Evolutionary conservation across 1,139 yeast genomes (phyloP).

Genomic region (Meyerozyma guilliermondii): DNA sequence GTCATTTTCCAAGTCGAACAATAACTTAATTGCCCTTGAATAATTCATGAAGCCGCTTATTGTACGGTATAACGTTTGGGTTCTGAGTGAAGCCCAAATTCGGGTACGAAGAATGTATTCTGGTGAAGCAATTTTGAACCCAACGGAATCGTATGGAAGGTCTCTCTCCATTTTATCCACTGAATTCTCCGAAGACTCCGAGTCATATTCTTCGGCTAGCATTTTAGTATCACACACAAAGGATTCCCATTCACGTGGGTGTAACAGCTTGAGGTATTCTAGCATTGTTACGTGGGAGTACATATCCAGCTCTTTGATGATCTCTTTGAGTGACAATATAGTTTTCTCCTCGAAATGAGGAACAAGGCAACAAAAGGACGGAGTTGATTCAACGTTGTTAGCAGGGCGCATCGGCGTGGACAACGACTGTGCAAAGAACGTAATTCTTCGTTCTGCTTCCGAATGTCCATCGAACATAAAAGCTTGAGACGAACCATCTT

Average conservation of each 20-base stretch:
- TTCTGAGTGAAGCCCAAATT: conserved; percentile 54
- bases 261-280: conserved; percentile 47
- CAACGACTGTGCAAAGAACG: conserved; percentile 51
- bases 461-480: conserved; percentile 30
- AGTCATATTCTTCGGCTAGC: conserved; percentile 41
- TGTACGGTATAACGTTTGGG: conserved; percentile 52
- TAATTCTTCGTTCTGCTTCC: conserved; percentile 47
- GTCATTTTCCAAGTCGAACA: conserved; percentile 40
- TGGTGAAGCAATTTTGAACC: conserved; percentile 50
- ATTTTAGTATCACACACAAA: conserved; percentile 47
- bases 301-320: conserved; percentile 43
- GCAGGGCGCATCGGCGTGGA: conserved; percentile 51
- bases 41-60: conserved; percentile 57
- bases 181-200: conserved; percentile 18
- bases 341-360: conserved; percentile 52
- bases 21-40: conserved; percentile 45
- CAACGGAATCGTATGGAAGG: conserved; percentile 44
- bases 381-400: conserved; percentile 38
- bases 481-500: conserved; percentile 38
- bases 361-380: conserved; percentile 45
- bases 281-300: conserved; percentile 46
- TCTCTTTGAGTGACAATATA: conserved; percentile 41
- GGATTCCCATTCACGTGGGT: conserved; percentile 47
- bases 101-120: conserved; percentile 49
- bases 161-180: conserved; percentile 18